Evolutionary conservation across 2,329 filamentous ascomycete genomes (phyloP).

Genomic region (Huntiella bhutanensis): DNA sequence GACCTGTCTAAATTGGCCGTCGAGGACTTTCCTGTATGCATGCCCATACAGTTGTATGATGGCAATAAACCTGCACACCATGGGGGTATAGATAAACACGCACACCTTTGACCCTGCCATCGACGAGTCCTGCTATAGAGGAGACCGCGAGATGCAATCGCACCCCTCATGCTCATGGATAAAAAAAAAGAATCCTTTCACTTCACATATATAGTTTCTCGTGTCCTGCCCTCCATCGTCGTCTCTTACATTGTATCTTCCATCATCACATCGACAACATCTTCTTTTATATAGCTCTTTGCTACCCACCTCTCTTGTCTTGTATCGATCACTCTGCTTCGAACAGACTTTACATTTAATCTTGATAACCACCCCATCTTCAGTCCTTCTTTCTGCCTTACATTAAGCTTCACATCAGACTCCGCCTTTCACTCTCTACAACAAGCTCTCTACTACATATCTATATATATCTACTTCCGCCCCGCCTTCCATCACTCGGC

Average conservation of each 20-base stretch:
- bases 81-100: too few species aligned
- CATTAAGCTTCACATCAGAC: background rate
- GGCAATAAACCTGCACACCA: too few species aligned
- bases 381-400: slow-evolving; percentile 5
- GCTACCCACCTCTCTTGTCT: background rate
- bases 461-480: slow-evolving; percentile 1
- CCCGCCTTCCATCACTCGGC: background rate
- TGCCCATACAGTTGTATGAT: too few species aligned
- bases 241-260: background rate
- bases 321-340: too few species aligned
- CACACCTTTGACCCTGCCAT: too few species aligned
- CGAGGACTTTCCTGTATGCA: too few species aligned
- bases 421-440: slow-evolving; percentile 5
- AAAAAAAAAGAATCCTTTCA: background rate
- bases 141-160: too few species aligned
- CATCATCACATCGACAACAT: slow-evolving; percentile 5
- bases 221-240: slow-evolving; percentile 1
- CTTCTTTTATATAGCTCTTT: slow-evolving; percentile 6
- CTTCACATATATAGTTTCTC: slow-evolving; percentile 6
- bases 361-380: background rate
- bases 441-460: background rate
- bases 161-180: too few species aligned
- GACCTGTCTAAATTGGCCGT: too few species aligned
- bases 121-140: too few species aligned
- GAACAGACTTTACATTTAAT: background rate